These are phyloP conservation scores for Xylariaceae sp. DNA, from an alignment of 2,329 filamentous ascomycete genomes.

Conservation along the genomic window DNA sequence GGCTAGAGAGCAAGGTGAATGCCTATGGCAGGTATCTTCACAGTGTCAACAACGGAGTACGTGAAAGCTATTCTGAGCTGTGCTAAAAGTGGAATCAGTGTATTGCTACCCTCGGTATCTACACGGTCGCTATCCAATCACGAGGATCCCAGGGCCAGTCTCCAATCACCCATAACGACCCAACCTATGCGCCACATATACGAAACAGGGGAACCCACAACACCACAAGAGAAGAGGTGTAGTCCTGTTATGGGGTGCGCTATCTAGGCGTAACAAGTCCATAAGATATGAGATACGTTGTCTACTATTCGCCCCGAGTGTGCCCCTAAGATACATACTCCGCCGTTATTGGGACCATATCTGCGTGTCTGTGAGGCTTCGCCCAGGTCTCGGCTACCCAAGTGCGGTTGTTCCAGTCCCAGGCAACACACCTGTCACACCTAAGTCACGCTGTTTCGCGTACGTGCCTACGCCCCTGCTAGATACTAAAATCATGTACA, in stretches of 20 bases:
- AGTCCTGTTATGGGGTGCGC: not conserved
- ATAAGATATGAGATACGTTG: slow-evolving; percentile 26
- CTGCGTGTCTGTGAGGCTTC: slow-evolving; percentile 13
- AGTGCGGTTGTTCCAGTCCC: slow-evolving; percentile 25
- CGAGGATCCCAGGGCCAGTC: slow-evolving; percentile 21
- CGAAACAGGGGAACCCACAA: slow-evolving; percentile 34
- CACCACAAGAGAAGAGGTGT: slow-evolving; percentile 34
- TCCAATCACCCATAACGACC: slow-evolving; percentile 16
- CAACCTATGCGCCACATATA: slow-evolving; percentile 24
- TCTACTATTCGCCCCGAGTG: slow-evolving; percentile 29
- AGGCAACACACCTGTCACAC: slow-evolving; percentile 28
- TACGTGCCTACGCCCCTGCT: slow-evolving; percentile 25
- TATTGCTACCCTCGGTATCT: slow-evolving; percentile 28
- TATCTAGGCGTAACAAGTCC: slow-evolving; percentile 24
- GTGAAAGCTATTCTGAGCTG: slow-evolving; percentile 19
- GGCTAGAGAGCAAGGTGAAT: slow-evolving; percentile 7
- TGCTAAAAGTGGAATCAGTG: slow-evolving; percentile 24
- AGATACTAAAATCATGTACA: slow-evolving; percentile 39
- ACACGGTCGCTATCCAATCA: slow-evolving; percentile 24
- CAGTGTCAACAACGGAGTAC: slow-evolving; percentile 26
- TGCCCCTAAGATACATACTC: slow-evolving; percentile 27
- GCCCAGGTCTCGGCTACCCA: slow-evolving; percentile 23
- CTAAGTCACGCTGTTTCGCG: slow-evolving; percentile 27
- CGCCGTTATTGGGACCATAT: slow-evolving; percentile 14
- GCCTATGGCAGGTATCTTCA: slow-evolving; percentile 17